Conservation (phyloP, 805 yeast genomes). For the Candida silvicultrix region DNA sequence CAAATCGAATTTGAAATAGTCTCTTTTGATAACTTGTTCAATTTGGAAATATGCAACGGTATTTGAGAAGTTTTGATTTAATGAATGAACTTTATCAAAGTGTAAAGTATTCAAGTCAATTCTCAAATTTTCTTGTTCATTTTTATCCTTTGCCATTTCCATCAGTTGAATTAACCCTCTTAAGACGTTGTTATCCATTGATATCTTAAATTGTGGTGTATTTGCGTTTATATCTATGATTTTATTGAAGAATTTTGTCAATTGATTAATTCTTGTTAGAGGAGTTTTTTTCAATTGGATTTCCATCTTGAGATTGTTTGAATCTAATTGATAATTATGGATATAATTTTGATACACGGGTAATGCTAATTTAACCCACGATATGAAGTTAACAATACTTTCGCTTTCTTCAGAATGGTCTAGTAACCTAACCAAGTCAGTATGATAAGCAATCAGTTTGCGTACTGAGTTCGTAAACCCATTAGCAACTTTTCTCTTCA, state of each 20-base stretch:
- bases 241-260: background rate
- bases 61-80: no score
- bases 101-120: slow-evolving; percentile 14
- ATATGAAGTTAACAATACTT: background rate
- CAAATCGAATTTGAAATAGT: slow-evolving; percentile 20
- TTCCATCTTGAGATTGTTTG: slow-evolving; percentile 7
- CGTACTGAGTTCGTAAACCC: slow-evolving; percentile 6
- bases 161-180: background rate
- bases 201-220: background rate
- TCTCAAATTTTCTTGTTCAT: slow-evolving; percentile 14
- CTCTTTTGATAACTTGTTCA: slow-evolving; percentile 15
- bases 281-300: slow-evolving; percentile 5
- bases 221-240: background rate
- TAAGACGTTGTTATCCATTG: background rate
- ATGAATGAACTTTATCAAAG: slow-evolving; percentile 5
- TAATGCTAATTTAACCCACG: slow-evolving; percentile 3
- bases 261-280: slow-evolving; percentile 6
- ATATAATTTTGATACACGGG: slow-evolving; percentile 5
- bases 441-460: slow-evolving; percentile 13
- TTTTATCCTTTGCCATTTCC: slow-evolving; percentile 12
- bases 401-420: slow-evolving; percentile 1
- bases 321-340: slow-evolving; percentile 2
- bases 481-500: background rate
- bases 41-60: slow-evolving; percentile 15
- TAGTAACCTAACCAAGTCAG: slow-evolving; percentile 3